phyloP scores from a whole-genome alignment of 345 rosid genomes.

The Sonneratia caseolaris region DNA sequence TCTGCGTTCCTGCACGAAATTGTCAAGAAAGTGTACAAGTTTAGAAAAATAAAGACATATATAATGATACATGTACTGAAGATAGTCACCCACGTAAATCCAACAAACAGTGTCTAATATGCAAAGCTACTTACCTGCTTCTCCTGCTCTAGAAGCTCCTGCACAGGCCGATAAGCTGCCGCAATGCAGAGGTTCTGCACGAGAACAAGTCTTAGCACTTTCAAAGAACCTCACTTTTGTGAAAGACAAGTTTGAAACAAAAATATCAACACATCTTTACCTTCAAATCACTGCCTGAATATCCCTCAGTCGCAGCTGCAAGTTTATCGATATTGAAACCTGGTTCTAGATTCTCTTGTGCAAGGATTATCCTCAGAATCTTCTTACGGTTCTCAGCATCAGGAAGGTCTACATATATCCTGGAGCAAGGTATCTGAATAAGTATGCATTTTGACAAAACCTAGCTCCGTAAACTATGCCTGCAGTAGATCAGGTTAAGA shows the following conservation, averaged over 20 bases:
- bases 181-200: conserved; percentile 89
- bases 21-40: background rate
- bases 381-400: conserved; percentile 85
- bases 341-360: conserved; percentile 51
- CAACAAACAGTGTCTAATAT: background rate
- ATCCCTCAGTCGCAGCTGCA: conserved; percentile 84
- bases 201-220: conserved; percentile 10
- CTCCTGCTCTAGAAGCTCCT: conserved; percentile 81
- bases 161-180: conserved; percentile 96
- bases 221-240: background rate
- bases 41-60: background rate
- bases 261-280: conserved; percentile 19
- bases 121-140: conserved; percentile 34
- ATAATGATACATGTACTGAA: background rate
- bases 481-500: background rate
- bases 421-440: conserved; percentile 18
- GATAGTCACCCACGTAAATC: background rate
- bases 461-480: background rate
- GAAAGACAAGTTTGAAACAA: conserved; percentile 4
- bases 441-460: background rate
- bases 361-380: conserved; percentile 70
- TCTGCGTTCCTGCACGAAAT: conserved; percentile 32
- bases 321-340: conserved; percentile 56
- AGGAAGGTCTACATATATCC: conserved; percentile 92
- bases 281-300: conserved; percentile 99